Evolutionary conservation across 768 basidiomycete genomes (phyloP).

Genomic region (Exsudoporus frostii): DNA sequence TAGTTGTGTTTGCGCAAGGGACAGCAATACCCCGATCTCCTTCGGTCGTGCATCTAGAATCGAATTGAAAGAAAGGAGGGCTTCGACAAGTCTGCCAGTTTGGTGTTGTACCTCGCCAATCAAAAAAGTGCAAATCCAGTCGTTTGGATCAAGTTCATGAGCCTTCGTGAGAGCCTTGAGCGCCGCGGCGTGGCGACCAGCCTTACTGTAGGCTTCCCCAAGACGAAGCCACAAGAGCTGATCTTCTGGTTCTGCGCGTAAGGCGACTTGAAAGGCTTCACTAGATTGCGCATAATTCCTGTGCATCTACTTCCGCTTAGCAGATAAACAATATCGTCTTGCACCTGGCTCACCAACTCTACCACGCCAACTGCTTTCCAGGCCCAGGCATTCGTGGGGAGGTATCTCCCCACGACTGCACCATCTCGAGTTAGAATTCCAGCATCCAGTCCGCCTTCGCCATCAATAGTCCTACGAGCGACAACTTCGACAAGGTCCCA

Average conservation of each 20-base stretch:
- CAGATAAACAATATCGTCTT: neutral
- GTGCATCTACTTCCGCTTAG: conserved; percentile 45
- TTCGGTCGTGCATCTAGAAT: conserved; percentile 55
- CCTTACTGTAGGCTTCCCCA: conserved; percentile 86
- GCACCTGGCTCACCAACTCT: conserved; percentile 63
- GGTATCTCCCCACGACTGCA: conserved; percentile 44
- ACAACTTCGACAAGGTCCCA: conserved; percentile 96
- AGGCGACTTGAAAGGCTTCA: conserved; percentile 80
- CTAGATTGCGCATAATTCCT: conserved; percentile 73
- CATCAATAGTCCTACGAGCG: conserved; percentile 89
- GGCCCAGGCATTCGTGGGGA: conserved; percentile 89
- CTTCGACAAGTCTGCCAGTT: conserved; percentile 70
- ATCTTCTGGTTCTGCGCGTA: conserved; percentile 77
- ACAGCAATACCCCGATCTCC: conserved; percentile 70
- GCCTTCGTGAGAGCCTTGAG: conserved; percentile 82
- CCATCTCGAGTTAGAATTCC: conserved; percentile 46
- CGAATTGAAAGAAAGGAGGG: conserved; percentile 60
- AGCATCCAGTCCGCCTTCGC: conserved; percentile 77
- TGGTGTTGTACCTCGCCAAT: conserved; percentile 82
- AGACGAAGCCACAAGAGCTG: conserved; percentile 84
- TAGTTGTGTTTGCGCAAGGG: conserved; percentile 70
- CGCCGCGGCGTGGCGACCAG: conserved; percentile 86
- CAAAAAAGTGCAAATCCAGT: conserved; percentile 83
- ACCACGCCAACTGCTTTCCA: conserved; percentile 96
- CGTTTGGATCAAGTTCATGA: conserved; percentile 63